Base-by-base conservation (phyloP, 306 rosid genomes). In the Quercus alba region DNA sequence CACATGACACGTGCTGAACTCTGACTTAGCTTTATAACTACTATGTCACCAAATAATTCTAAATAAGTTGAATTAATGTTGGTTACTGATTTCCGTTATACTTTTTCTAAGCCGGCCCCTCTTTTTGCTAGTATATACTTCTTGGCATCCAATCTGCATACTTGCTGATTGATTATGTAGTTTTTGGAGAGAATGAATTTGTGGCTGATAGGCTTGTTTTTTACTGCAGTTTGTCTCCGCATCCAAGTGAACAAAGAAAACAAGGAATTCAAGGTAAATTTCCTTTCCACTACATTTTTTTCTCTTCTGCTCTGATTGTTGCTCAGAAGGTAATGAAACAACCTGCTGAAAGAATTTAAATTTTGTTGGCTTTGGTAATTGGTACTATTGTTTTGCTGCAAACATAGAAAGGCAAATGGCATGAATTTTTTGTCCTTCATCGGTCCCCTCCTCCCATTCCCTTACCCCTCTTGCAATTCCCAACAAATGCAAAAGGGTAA, bases 231-330 rank as follows among this genome's bases (percentile, higher is more conserved):
- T 78, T 94, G 97, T 78, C 98, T 94, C 49, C 93, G 98, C 74
- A 94, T 94, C 70, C 98, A 94, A 87, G 97, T 94, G 85, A 94
- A 94, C 80, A 94, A 92, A 83, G 97, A 94, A 82, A 94, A 94
- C 80, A 92, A 94, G 87, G 97, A 92, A 72, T 92, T 94, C 86
- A 94, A 92, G 98, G 97, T 94, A 82, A 80, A 23, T 19, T 17
- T 17, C 26, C 15, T 31, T 75, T 83, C 74, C 75, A 64, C 54
- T n/a, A 72, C n/a, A 41, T 28, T 76, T 31, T 73, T 25, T 35
- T 62, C 20, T 25, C 9, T 68, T 75, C 25, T 6, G 6, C n/a
- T 64, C 20, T 4, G 17, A 44, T 33, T 6, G 61, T 12, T 31
- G 4, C 73, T 14, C 11, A 73, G 70, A 28, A 25, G 67, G 4